phyloP scores from a whole-genome alignment of 768 basidiomycete species.

The Podaxis sp. region DNA sequence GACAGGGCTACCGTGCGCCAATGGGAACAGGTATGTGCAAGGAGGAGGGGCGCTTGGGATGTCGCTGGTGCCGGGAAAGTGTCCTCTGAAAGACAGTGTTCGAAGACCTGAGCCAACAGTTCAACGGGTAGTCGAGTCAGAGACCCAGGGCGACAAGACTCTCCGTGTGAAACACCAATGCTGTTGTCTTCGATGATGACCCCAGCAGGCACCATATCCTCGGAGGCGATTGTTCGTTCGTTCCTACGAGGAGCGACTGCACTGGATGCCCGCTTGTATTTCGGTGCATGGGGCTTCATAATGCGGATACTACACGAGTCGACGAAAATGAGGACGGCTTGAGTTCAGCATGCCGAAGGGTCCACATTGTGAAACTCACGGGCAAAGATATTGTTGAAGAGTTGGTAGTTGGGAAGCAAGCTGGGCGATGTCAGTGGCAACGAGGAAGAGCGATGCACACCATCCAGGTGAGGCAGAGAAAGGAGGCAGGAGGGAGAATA shows the following conservation, averaged over 20 bases:
- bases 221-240: not conserved
- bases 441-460: not conserved
- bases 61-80: slow-evolving; percentile 21
- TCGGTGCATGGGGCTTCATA: not conserved
- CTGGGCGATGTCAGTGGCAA: not conserved
- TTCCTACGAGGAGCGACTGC: not conserved
- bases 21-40: slow-evolving; percentile 22
- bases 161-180: not conserved
- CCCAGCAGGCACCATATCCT: not conserved
- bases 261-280: not conserved
- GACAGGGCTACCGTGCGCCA: slow-evolving; percentile 24
- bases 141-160: slow-evolving; percentile 7
- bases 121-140: slow-evolving; percentile 24
- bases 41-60: slow-evolving; percentile 24
- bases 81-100: slow-evolving; percentile 22
- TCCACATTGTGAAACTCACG: not conserved
- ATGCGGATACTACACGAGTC: not conserved
- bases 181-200: not conserved
- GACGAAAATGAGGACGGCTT: no score
- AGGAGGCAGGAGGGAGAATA: not conserved
- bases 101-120: slow-evolving; percentile 26
- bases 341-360: not conserved
- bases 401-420: not conserved
- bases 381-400: not conserved
- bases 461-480: slow-evolving; percentile 3